These are phyloP conservation scores for Yarrowia osloensis DNA, from an alignment of 805 yeast genomes.

Conservation along the genomic window DNA sequence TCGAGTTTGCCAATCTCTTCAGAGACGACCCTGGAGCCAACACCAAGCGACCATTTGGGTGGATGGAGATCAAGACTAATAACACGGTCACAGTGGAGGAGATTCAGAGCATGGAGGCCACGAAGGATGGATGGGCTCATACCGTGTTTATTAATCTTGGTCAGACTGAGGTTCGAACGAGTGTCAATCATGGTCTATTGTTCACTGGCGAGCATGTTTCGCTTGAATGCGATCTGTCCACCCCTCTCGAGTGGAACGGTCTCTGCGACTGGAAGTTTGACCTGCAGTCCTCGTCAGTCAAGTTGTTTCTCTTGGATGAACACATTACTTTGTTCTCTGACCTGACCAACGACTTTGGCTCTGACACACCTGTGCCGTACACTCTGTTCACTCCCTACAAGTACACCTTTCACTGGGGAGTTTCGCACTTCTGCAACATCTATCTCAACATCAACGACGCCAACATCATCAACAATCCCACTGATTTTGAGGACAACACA, in stretches of 20 bases:
- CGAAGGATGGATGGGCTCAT: slow-evolving; percentile 58
- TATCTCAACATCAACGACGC: slow-evolving; percentile 81
- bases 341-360: slow-evolving; percentile 69
- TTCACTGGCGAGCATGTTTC: slow-evolving; percentile 61
- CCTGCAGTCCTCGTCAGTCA: slow-evolving; percentile 54
- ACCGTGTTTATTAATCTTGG: slow-evolving; percentile 50
- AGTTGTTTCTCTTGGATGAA: slow-evolving; percentile 73
- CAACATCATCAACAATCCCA: slow-evolving; percentile 85
- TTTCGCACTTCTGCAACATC: slow-evolving; percentile 54
- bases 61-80: slow-evolving; percentile 75
- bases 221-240: slow-evolving; percentile 59
- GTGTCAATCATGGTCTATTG: slow-evolving; percentile 85
- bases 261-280: slow-evolving; percentile 66
- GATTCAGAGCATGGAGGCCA: slow-evolving; percentile 56
- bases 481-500: slow-evolving; percentile 78
- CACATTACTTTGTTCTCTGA: slow-evolving; percentile 77
- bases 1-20: slow-evolving; percentile 43
- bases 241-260: slow-evolving; percentile 85
- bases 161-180: slow-evolving; percentile 67
- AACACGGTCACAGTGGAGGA: slow-evolving; percentile 54
- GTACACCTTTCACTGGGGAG: slow-evolving; percentile 62
- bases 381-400: slow-evolving; percentile 73
- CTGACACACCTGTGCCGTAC: slow-evolving; percentile 66
- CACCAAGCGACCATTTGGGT: slow-evolving; percentile 73
- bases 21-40: slow-evolving; percentile 43